Evolutionary conservation across 139 green algal species (phyloP).

Genomic region (Ettlia oleoabundans): DNA sequence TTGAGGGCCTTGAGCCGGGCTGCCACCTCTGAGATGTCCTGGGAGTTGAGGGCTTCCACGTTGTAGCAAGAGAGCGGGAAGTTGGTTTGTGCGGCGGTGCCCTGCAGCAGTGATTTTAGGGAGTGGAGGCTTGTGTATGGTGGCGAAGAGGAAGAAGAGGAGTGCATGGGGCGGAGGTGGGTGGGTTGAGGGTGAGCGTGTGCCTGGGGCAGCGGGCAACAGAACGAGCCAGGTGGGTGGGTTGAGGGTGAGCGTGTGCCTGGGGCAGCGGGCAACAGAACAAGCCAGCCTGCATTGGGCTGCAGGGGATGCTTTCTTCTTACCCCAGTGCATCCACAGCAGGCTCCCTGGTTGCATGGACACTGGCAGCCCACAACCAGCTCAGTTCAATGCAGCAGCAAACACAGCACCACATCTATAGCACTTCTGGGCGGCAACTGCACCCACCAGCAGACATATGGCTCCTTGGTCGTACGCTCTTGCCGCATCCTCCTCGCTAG

Average conservation of each 20-base stretch:
- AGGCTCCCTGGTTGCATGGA: too few relatives aligned
- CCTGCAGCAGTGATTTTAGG: not conserved
- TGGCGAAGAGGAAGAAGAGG: not conserved
- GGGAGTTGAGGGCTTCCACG: not conserved
- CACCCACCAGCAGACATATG: too few relatives aligned
- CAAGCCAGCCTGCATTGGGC: not conserved
- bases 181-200: too few relatives aligned
- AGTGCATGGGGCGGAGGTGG: not conserved
- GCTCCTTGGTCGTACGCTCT: conserved; percentile 15
- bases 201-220: not conserved
- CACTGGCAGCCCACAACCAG: too few relatives aligned
- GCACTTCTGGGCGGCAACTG: too few relatives aligned
- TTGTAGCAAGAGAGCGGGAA: conserved; percentile 1
- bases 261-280: not conserved
- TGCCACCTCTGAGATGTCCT: not conserved
- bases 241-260: too few relatives aligned
- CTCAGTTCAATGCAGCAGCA: too few relatives aligned
- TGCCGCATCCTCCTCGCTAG: conserved; percentile 8
- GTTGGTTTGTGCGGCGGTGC: not conserved
- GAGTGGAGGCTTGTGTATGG: not conserved
- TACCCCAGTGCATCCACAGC: not conserved
- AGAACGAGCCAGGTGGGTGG: not conserved
- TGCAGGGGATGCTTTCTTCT: not conserved
- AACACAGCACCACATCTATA: too few relatives aligned
- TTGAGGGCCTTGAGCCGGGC: conserved; percentile 12